Percentiles rank a stretch among this genome's conserved stretches.
phyloP scores from a whole-genome alignment of 768 basidiomycete species.

The Suillus occidentalis region DNA sequence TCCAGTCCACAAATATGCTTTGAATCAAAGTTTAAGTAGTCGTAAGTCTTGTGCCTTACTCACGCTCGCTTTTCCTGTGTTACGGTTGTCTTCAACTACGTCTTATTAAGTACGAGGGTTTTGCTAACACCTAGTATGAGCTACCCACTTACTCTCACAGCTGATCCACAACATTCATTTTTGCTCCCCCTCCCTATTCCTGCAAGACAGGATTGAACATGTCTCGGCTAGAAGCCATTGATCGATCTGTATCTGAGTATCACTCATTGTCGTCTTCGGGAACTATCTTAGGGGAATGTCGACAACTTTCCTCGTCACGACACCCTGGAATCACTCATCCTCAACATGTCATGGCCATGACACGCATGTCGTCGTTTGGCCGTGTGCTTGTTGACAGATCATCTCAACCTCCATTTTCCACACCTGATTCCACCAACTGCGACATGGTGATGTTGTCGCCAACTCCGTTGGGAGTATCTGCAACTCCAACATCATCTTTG shows the following conservation, averaged over 20 bases:
- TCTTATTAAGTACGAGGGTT: not conserved
- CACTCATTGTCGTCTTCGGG: not conserved
- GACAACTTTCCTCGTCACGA: not conserved
- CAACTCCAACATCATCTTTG: not conserved
- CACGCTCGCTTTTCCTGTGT: conserved; percentile 1
- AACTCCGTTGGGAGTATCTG: no score
- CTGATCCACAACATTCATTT: not conserved
- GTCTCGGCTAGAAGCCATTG: not conserved
- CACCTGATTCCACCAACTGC: not conserved
- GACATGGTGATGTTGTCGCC: no score
- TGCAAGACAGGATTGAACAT: not conserved
- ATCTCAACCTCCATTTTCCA: no score
- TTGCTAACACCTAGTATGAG: not conserved
- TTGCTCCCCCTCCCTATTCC: not conserved
- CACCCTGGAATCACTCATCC: not conserved
- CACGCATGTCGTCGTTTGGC: not conserved
- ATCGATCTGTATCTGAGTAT: not conserved
- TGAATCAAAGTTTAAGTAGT: not conserved
- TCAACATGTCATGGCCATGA: no score
- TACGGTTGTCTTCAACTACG: not conserved
- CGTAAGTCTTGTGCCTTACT: conserved; percentile 6
- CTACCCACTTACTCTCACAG: not conserved
- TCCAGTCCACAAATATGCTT: not conserved
- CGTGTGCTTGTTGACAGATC: not conserved
- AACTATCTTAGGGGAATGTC: not conserved